These are phyloP conservation scores for Clarireedia sp. DNA, from an alignment of 2,329 filamentous ascomycete genomes.

Conservation along the genomic window DNA sequence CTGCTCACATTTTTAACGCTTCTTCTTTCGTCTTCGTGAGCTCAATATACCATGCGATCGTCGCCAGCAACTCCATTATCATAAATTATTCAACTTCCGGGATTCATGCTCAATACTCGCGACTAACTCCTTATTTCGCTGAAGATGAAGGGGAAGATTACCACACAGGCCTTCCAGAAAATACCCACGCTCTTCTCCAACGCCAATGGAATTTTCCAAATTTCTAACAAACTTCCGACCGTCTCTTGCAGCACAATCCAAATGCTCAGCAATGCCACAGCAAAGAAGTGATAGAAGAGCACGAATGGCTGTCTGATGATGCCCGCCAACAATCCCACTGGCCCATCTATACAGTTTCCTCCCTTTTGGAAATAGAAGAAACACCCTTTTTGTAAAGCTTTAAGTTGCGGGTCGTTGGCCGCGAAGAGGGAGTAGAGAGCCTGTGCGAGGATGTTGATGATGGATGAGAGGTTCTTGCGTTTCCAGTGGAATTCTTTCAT, in stretches of 20 bases:
- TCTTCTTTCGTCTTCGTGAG: no score
- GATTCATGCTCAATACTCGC: no score
- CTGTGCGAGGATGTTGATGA: constrained; percentile 97
- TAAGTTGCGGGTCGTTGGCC: constrained; percentile 69
- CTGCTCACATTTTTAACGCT: no score
- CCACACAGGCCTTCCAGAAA: constrained; percentile 71
- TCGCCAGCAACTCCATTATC: no score
- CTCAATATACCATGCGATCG: no score
- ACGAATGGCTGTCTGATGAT: constrained; percentile 69
- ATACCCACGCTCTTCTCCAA: constrained; percentile 60
- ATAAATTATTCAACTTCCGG: no score
- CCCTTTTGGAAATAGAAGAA: constrained; percentile 83
- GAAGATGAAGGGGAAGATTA: constrained; percentile 77
- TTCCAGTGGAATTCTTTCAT: constrained; percentile 78
- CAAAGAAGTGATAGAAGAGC: constrained; percentile 89
- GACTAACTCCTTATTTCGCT: constrained; percentile 46
- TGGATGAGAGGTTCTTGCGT: constrained; percentile 71
- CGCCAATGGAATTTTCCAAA: constrained; percentile 55
- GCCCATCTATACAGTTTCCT: constrained; percentile 65
- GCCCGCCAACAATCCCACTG: constrained; percentile 73
- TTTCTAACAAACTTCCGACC: constrained; percentile 40
- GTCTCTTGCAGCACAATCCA: constrained; percentile 47
- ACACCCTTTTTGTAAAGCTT: constrained; percentile 78
- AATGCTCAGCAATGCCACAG: constrained; percentile 80
- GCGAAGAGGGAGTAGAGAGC: constrained; percentile 89